These are phyloP conservation scores for Aspergillus piperis DNA, from an alignment of 2,329 filamentous ascomycete genomes.

Conservation along the genomic window DNA sequence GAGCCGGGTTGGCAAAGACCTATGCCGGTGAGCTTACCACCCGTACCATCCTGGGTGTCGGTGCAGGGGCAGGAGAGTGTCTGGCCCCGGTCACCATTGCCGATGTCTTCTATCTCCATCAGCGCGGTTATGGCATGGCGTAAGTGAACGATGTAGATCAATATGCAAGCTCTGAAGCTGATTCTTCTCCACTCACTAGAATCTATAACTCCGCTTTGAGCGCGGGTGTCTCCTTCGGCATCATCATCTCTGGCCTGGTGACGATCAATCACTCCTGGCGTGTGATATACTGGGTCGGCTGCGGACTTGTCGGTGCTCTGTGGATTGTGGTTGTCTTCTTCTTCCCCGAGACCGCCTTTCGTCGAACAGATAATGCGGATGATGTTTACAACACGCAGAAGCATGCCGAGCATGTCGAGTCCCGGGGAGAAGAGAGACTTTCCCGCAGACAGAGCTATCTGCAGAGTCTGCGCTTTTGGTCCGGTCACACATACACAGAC, in stretches of 20 bases:
- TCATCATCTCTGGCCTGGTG: conserved; percentile 35
- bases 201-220: conserved; percentile 26
- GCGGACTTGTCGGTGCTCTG: neutral
- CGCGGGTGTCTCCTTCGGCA: conserved; percentile 25
- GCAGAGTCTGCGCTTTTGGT: neutral
- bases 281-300: conserved; percentile 28
- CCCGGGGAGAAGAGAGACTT: neutral
- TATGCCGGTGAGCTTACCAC: conserved; percentile 40
- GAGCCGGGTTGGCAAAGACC: conserved; percentile 39
- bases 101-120: conserved; percentile 60
- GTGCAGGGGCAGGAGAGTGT: conserved; percentile 55
- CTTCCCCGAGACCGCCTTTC: conserved; percentile 7
- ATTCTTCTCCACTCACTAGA: conserved; percentile 37
- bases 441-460: neutral
- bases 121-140: conserved; percentile 37
- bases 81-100: conserved; percentile 54
- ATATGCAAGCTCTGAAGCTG: conserved; percentile 38
- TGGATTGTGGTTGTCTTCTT: conserved; percentile 2
- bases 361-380: neutral
- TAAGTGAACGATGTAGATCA: neutral
- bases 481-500: conserved; percentile 36
- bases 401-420: neutral
- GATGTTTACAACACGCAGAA: neutral
- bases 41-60: conserved; percentile 56
- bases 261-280: conserved; percentile 36